These are phyloP conservation scores for Rhododendron kiyosumense DNA, from an alignment of 148 eudicot species.

Conservation along the genomic window DNA sequence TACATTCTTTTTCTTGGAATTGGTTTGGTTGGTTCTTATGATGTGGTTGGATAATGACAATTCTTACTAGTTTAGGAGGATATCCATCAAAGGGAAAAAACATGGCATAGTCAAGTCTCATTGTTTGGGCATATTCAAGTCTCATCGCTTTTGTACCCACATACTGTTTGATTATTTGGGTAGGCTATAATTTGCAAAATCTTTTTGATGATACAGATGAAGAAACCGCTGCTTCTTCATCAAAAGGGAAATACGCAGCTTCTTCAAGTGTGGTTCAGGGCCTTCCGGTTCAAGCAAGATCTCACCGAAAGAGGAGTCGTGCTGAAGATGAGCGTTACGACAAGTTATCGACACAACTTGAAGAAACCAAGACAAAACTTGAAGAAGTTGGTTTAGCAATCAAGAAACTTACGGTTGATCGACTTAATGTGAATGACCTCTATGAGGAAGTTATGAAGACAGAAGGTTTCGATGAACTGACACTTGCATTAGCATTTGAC, in stretches of 20 bases:
- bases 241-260: not conserved
- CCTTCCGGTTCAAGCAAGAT: not conserved
- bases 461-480: no score
- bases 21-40: slow-evolving; percentile 9
- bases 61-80: no score
- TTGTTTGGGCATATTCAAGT: slow-evolving; percentile 26
- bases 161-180: slow-evolving; percentile 18
- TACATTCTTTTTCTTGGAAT: slow-evolving; percentile 11
- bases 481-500: not conserved
- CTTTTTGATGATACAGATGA: not conserved
- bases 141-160: not conserved
- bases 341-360: not conserved
- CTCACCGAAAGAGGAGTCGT: not conserved
- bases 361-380: no score
- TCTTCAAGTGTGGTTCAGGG: not conserved
- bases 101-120: slow-evolving; percentile 5
- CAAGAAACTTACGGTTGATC: no score
- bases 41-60: no score
- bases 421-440: no score
- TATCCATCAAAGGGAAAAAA: no score
- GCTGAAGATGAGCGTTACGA: not conserved
- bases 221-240: not conserved
- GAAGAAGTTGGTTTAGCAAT: not conserved
- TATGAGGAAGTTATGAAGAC: no score
- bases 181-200: slow-evolving; percentile 11